phyloP scores from a whole-genome alignment of 805 yeast genomes.

The Saturnispora sekii region DNA sequence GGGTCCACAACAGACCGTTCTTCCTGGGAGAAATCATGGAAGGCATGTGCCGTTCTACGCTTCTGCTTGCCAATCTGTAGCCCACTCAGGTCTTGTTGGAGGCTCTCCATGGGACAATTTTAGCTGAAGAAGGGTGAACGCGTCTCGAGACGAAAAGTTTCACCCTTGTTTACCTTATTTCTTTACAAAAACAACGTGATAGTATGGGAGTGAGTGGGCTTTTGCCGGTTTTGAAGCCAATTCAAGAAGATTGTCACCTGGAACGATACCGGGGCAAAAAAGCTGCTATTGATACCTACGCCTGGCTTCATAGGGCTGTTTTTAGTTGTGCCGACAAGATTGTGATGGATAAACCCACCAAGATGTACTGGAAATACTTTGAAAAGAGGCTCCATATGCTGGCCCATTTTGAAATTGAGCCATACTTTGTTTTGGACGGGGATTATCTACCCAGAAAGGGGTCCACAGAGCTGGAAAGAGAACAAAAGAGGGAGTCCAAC shows the following conservation, averaged over 20 bases:
- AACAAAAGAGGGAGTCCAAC: slow-evolving; percentile 47
- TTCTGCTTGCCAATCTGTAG: background rate
- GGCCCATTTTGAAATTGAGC: slow-evolving; percentile 56
- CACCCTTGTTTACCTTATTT: slow-evolving; percentile 3
- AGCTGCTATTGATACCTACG: slow-evolving; percentile 89
- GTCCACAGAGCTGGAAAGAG: slow-evolving; percentile 60
- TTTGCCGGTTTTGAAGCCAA: slow-evolving; percentile 66
- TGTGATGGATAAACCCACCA: slow-evolving; percentile 60
- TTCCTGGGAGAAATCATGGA: slow-evolving; percentile 18
- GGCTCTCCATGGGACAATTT: background rate
- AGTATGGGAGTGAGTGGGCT: slow-evolving; percentile 79
- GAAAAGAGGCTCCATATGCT: slow-evolving; percentile 59
- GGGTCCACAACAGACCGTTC: slow-evolving; percentile 7
- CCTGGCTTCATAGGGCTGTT: slow-evolving; percentile 90
- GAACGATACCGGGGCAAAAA: slow-evolving; percentile 60
- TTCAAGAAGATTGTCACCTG: slow-evolving; percentile 51
- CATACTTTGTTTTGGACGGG: slow-evolving; percentile 91
- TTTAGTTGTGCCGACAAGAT: slow-evolving; percentile 77
- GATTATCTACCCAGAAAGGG: slow-evolving; percentile 73
- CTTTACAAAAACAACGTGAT: background rate
- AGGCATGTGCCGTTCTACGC: slow-evolving; percentile 20
- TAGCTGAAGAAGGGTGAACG: background rate
- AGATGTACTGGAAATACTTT: slow-evolving; percentile 62
- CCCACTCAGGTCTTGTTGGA: background rate
- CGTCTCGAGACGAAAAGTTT: background rate